phyloP scores from a whole-genome alignment of 495 filamentous ascomycete species.

The Daldinia grandis region DNA sequence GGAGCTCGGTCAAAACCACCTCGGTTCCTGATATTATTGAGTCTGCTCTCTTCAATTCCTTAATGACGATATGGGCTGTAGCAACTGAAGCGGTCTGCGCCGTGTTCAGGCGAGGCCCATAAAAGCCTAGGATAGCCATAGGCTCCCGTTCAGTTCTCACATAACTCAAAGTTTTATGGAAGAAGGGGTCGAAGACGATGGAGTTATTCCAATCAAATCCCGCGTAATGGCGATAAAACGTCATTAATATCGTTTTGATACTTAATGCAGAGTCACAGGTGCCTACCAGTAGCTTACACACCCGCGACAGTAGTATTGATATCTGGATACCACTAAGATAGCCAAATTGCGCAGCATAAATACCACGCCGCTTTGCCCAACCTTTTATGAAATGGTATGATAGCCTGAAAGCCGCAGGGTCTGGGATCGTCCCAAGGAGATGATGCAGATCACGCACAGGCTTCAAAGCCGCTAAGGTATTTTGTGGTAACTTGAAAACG shows the following conservation, averaged over 20 bases:
- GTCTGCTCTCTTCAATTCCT: constrained; percentile 59
- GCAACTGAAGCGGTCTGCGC: constrained; percentile 56
- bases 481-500: constrained; percentile 57
- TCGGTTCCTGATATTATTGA: constrained; percentile 42
- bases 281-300: constrained; percentile 58
- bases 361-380: constrained; percentile 64
- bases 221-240: constrained; percentile 68
- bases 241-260: constrained; percentile 53
- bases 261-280: constrained; percentile 32
- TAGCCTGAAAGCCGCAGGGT: constrained; percentile 58
- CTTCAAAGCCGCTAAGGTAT: constrained; percentile 63
- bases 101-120: constrained; percentile 64
- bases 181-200: constrained; percentile 61
- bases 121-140: constrained; percentile 63
- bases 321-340: constrained; percentile 67
- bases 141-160: constrained; percentile 60
- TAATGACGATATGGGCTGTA: constrained; percentile 55
- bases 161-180: constrained; percentile 56
- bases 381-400: constrained; percentile 61
- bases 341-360: constrained; percentile 66
- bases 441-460: constrained; percentile 63
- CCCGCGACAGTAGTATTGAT: constrained; percentile 60
- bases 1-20: constrained; percentile 54
- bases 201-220: constrained; percentile 60
- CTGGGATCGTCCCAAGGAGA: constrained; percentile 61